These are phyloP conservation scores for Fusarium acutatum DNA, from an alignment of 2,329 filamentous ascomycete genomes.

Conservation along the genomic window DNA sequence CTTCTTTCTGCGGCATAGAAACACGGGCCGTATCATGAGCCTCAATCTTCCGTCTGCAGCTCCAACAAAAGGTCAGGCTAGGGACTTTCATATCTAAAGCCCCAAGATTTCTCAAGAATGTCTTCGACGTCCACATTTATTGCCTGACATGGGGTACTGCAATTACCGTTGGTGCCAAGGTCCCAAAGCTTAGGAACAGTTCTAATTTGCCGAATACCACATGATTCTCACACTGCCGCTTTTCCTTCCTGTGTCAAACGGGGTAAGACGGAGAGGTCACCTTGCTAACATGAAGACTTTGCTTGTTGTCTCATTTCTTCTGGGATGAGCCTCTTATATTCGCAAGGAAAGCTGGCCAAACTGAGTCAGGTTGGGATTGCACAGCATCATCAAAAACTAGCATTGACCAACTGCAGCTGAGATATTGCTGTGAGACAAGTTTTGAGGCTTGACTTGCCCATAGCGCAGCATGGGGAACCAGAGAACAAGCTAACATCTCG, in stretches of 20 bases:
- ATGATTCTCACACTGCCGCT: not conserved
- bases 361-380: not conserved
- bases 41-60: not conserved
- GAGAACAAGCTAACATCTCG: constrained; percentile 15
- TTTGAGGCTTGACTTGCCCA: constrained; percentile 1
- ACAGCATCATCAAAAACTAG: not conserved
- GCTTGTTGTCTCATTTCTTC: not conserved
- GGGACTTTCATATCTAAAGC: not conserved
- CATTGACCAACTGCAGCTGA: not conserved
- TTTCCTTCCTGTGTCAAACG: not conserved
- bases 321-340: not conserved
- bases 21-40: constrained; percentile 2
- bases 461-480: constrained; percentile 19
- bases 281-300: not conserved
- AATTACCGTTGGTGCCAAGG: constrained; percentile 24
- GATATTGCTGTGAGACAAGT: constrained; percentile 15
- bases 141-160: constrained; percentile 23
- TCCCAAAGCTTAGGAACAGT: not conserved
- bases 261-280: not conserved
- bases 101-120: not conserved
- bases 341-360: not conserved
- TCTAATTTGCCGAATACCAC: not conserved
- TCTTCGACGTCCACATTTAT: constrained; percentile 11
- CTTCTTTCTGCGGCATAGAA: constrained; percentile 3
- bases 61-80: not conserved